Evolutionary conservation across 306 rosid species (phyloP), one percentile per base, ranked within the genome.

Genomic region (Glycine tomentella): DNA sequence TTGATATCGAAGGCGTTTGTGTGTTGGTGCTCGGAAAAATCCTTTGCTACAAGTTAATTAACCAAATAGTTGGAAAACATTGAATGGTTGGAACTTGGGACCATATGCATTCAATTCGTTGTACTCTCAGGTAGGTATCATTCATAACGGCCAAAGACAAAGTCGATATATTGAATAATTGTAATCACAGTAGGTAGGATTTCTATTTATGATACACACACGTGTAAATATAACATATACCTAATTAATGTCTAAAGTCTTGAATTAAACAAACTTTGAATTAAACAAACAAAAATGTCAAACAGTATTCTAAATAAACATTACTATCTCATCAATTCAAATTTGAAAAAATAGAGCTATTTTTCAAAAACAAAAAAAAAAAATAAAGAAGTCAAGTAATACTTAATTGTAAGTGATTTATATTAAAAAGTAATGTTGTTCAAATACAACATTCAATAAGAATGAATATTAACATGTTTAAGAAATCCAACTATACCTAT

Each of bases 41-140:
- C 10, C n/a, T 1, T 56, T 46, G 83, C 51, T 80, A 73, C 72
- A 56, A 33, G 16, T 65, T 17, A 34, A 55, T 17, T 20, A 69
- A 45, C 34, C 12, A 17, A 65, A 17, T 46, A 64, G 5, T 16
- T 36, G 71, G 71, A 55, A 33, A 79, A 46, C 68, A 79, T 74
- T 74, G 36, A 50, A 70, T 65, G 57, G 51, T 44, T 80, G 80
- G 79, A 36, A 25, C 42, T 72, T 68, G 76, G 87, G 81, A 74
- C 84, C 87, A 68, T 74, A n/a, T 15, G 72, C 83, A 75, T 79
- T 84, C 74, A 84, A 69, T 79, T 53, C 31, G 40, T 8, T 77
- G 82, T 77, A 77, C 82, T 44, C 62, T 70, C 75, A 44, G 55
- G 59, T 62, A 70, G 82, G 82, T 65, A 36, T 50, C 57, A 64